Evolutionary conservation across 345 rosid genomes (phyloP).

Genomic region (Linum tenue): DNA sequence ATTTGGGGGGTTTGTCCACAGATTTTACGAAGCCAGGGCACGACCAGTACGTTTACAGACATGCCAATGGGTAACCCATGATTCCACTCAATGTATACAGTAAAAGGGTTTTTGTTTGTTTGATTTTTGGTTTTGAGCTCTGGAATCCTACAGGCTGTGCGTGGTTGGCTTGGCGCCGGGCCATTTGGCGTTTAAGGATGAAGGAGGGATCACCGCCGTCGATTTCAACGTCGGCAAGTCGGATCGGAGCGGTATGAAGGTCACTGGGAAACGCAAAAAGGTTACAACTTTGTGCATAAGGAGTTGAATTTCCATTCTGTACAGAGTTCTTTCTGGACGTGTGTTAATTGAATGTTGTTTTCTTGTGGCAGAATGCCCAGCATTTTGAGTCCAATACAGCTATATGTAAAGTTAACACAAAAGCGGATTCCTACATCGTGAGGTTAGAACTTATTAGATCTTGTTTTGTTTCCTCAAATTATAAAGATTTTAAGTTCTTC

Average conservation of each 20-base stretch:
- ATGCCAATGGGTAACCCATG: conserved; percentile 65
- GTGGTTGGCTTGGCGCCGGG: conserved; percentile 80
- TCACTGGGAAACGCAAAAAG: conserved; percentile 91
- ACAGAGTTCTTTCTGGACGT: background rate
- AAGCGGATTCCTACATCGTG: conserved; percentile 45
- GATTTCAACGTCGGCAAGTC: conserved; percentile 81
- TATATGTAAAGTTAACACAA: conserved; percentile 74
- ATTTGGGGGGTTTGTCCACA: conserved; percentile 14
- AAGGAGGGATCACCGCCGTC: conserved; percentile 61
- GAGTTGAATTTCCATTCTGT: background rate
- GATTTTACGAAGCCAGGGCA: conserved; percentile 82
- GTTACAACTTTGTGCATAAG: conserved; percentile 14
- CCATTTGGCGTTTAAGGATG: conserved; percentile 70
- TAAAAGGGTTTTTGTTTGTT: too few species aligned
- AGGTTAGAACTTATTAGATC: conserved; percentile 33
- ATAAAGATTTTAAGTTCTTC: background rate
- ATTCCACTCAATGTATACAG: background rate
- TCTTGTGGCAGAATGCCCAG: conserved; percentile 56
- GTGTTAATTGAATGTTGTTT: background rate
- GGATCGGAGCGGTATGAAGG: conserved; percentile 90
- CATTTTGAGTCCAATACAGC: conserved; percentile 81
- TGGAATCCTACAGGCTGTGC: conserved; percentile 41
- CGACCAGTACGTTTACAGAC: conserved; percentile 83
- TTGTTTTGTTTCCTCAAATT: background rate
- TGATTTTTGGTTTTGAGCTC: too few species aligned